These are phyloP conservation scores for Coemansia sp. DNA, from an alignment of 192 early-diverging fungal genomes.

Conservation along the genomic window DNA sequence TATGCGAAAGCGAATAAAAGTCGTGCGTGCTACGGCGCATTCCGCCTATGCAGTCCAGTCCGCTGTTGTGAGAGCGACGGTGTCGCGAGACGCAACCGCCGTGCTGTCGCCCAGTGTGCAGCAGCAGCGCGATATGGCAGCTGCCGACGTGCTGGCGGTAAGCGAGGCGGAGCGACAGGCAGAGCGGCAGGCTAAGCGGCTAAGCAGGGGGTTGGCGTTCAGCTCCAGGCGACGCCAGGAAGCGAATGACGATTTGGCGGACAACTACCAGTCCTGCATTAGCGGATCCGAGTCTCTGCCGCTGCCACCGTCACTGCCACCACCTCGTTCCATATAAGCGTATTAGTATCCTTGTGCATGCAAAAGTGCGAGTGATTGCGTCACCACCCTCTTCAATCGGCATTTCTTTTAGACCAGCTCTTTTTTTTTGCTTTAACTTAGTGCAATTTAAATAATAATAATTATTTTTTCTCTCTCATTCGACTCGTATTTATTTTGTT, in stretches of 20 bases:
- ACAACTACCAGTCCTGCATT: too few species aligned
- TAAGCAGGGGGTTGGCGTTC: neutral
- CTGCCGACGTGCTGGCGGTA: neutral
- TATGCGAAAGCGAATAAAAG: conserved; percentile 47
- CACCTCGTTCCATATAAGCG: neutral
- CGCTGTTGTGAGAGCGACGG: neutral
- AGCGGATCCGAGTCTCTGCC: too few species aligned
- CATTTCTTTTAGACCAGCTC: neutral
- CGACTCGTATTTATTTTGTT: too few species aligned
- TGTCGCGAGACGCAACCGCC: neutral
- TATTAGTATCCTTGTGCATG: too few species aligned
- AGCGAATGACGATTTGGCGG: neutral
- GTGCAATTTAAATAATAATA: too few species aligned
- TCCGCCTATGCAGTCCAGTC: neutral
- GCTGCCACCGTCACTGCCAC: too few species aligned
- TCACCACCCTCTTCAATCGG: conserved; percentile 17
- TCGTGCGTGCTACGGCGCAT: conserved; percentile 33
- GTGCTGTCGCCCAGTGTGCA: neutral
- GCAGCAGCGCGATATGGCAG: neutral
- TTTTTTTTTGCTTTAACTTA: neutral
- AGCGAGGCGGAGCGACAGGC: neutral
- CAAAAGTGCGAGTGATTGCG: too few species aligned
- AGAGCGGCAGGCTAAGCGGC: neutral
- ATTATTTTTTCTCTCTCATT: neutral
- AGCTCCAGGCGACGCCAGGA: neutral